Base-by-base conservation (phyloP, 2,329 filamentous ascomycete species). In the Pseudonectria buxi region DNA sequence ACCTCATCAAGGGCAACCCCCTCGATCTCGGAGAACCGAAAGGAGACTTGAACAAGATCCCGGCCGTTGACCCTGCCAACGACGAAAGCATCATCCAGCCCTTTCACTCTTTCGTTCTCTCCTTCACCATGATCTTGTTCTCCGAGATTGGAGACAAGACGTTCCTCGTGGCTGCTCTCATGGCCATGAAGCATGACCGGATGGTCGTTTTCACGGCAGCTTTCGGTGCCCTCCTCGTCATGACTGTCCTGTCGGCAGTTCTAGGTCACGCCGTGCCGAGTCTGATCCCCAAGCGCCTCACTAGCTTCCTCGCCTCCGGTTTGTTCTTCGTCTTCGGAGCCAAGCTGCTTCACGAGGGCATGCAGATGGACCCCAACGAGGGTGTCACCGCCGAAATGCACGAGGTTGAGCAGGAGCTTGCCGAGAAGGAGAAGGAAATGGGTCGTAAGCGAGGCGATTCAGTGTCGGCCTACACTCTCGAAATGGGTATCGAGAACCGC, bases 121-220 rank as follows among this genome's bases (percentile, higher is more conserved):
- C 92, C 12, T 79, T 95, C 41, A 90, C 89, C 39, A 98, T 96
- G 92, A 98, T 98, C 53, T 69, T 96, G 44, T 83, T 96, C 51
- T 95, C 90, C 30, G 92, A 98, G 61, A 80, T 98, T 52, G 92
- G 92, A 45, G 92, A 98, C 75, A 98, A 98, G 68, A 98, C 92
- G 0, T 98, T 98, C 69, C 74, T 98, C 28, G 87, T 98, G 14
- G 92, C 92, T 6, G 90, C 89, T 7, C 76, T 98, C 13, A 98
- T 98, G 92, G 92, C 92, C 10, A 98, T 98, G 92, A 92, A 95
- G 59, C 90, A 98, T 54, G 84, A 92, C 43, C 83, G 92, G 34
- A 69, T 95, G 45, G 75, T 96, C 10, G 92, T 98, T 43, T 98
- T 98, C 65, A 85, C 86, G 2, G 88, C 92, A 7, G 92, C 92